Conservation (phyloP, 2,329 filamentous ascomycete genomes). For the Aspergillus pseudoglaucus region DNA sequence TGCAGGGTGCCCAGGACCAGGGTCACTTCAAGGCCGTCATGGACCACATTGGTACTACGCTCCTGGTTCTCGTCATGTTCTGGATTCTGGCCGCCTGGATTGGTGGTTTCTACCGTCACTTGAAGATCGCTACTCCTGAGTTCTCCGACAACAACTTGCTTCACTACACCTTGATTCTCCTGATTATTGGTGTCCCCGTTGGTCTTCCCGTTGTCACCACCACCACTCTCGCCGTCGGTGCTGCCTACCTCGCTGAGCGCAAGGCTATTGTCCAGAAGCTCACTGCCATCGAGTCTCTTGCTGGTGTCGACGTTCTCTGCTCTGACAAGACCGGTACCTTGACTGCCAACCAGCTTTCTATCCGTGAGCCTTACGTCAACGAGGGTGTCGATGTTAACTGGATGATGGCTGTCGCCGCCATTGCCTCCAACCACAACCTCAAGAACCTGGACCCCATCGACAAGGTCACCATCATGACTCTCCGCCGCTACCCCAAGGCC, state of each 20-base stretch:
- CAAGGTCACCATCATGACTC: constrained; percentile 69
- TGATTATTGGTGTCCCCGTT: constrained; percentile 73
- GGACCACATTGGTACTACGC: constrained; percentile 69
- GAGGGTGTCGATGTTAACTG: constrained; percentile 74
- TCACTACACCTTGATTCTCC: constrained; percentile 62
- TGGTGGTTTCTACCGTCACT: constrained; percentile 68
- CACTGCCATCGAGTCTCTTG: constrained; percentile 69
- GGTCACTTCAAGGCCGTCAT: constrained; percentile 80
- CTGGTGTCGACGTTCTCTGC: constrained; percentile 70
- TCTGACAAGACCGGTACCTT: constrained; percentile 78
- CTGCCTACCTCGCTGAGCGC: constrained; percentile 69
- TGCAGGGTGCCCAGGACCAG: constrained; percentile 67
- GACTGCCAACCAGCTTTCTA: constrained; percentile 56
- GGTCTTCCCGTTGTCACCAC: constrained; percentile 74
- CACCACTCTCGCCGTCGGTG: constrained; percentile 69
- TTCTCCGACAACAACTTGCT: constrained; percentile 57
- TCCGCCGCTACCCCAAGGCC: constrained; percentile 70
- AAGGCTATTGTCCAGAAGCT: constrained; percentile 76
- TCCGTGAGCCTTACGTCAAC: constrained; percentile 69
- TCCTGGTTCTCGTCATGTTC: constrained; percentile 70
- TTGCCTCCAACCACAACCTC: constrained; percentile 72
- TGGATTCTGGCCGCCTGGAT: constrained; percentile 71
- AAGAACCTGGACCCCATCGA: constrained; percentile 73
- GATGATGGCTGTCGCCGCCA: constrained; percentile 76
- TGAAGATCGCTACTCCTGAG: constrained; percentile 50